A percentile compares a stretch with the other conserved stretches of the same genome.
Conservation (phyloP, 2,329 filamentous ascomycete genomes). For the Tolypocladium inflatum region DNA sequence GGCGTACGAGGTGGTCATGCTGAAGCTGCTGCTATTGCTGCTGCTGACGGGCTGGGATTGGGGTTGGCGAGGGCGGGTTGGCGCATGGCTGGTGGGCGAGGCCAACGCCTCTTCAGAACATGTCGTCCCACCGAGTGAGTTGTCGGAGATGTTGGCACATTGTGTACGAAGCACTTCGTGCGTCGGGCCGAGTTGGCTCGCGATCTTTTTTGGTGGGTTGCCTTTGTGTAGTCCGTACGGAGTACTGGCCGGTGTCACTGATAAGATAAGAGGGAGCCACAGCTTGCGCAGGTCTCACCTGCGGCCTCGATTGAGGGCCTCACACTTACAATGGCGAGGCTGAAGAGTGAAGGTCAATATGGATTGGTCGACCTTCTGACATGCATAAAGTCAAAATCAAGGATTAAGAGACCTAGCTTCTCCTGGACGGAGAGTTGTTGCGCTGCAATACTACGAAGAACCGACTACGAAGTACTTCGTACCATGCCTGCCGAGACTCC, state of each 20-base stretch:
- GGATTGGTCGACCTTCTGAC: not conserved
- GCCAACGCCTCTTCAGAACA: not conserved
- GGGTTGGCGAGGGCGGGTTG: not conserved
- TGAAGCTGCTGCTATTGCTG: not conserved
- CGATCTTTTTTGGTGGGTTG: not conserved
- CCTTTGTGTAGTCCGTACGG: too few relatives aligned
- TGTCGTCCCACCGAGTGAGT: not conserved
- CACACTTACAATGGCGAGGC: not conserved
- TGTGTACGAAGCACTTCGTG: not conserved
- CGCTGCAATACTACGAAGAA: too few relatives aligned
- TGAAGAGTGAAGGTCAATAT: not conserved
- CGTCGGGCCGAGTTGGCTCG: not conserved
- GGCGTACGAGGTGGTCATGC: slow-evolving; percentile 3
- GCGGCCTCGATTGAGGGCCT: not conserved
- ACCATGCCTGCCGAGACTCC: not conserved
- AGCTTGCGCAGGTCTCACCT: not conserved
- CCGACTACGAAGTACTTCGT: too few relatives aligned
- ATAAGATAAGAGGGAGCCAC: not conserved
- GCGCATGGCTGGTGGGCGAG: not conserved
- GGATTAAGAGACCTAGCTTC: too few relatives aligned
- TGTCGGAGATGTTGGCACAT: not conserved
- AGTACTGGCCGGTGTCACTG: not conserved
- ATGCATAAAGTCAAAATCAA: too few relatives aligned
- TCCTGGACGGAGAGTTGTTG: too few relatives aligned
- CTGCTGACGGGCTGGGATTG: not conserved